A percentile compares a stretch with the other conserved stretches of the same genome.
Evolutionary conservation across 169 alveolate species (phyloP).

Genomic region (Eimeria praecox): DNA sequence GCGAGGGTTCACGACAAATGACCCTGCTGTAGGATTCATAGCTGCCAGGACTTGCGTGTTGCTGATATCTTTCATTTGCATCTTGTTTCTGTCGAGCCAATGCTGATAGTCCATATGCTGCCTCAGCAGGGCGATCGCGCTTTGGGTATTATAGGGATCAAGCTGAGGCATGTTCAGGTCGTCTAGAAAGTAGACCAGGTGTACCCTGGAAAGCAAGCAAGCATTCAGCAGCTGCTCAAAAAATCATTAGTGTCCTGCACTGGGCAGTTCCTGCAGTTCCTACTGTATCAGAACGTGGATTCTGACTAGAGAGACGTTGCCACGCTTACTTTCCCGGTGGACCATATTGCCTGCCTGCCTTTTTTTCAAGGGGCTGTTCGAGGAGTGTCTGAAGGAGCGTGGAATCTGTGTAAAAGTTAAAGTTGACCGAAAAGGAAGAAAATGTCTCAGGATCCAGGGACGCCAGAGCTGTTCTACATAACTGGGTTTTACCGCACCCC

Average conservation of each 20-base stretch:
- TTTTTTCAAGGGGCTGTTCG: conserved; percentile 94
- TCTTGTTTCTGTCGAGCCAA: conserved; percentile 95
- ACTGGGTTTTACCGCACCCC: conserved; percentile 97
- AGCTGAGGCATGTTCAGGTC: conserved; percentile 98
- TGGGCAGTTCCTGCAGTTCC: not conserved
- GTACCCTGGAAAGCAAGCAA: conserved; percentile 89
- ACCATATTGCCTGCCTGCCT: conserved; percentile 97
- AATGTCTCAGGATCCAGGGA: conserved; percentile 89
- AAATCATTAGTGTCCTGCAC: not conserved
- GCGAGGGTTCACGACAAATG: conserved; percentile 96
- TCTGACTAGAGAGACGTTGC: not conserved
- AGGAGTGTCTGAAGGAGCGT: conserved; percentile 92
- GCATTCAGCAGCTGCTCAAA: not conserved
- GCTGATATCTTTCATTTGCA: conserved; percentile 95
- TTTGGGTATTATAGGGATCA: conserved; percentile 97
- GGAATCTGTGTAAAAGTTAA: conserved; percentile 96
- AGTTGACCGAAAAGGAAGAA: conserved; percentile 91
- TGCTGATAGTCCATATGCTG: conserved; percentile 96
- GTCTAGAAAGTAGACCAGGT: conserved; percentile 96
- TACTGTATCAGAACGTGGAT: not conserved
- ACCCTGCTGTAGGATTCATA: conserved; percentile 98
- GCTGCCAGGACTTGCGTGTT: conserved; percentile 95
- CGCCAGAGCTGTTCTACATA: conserved; percentile 92
- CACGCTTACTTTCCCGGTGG: conserved; percentile 90
- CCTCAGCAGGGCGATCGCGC: conserved; percentile 96